Base-by-base conservation (phyloP, 2,329 filamentous ascomycete species). In the Pleomassaria siparia region DNA sequence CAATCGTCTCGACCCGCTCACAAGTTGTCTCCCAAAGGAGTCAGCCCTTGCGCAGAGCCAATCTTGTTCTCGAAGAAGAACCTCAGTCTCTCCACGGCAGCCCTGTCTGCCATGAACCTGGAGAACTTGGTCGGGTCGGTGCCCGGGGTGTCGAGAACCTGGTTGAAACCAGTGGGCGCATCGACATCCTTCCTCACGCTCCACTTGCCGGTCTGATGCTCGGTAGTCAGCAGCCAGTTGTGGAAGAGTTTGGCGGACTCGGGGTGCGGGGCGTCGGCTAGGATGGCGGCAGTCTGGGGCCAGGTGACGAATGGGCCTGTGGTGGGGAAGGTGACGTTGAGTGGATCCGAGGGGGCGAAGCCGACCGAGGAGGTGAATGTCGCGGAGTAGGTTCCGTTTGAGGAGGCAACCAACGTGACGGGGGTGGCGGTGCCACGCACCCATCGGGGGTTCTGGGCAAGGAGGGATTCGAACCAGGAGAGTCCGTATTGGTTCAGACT, bases 191-290 rank as follows among this genome's bases (percentile, higher is more conserved):
- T 51, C 4, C 72, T 65, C 0, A 72, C 67, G 15, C 67, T 69
- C 73, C 72, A 71, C 6, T 52, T 61, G 3, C 63, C 64, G 3
- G 43, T 49, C 56, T 78, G 74, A 39, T 53, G 70, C 45, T 76
- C 76, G 1, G 63, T 47, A 45, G 69, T 75, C 10, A 80, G 59
- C 5, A 80, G 48, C 55, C 62, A 81, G 56, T 70, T 76, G 54
- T 76, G 71, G 8, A 81, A 69, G 21, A 81, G 62, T 64, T 80
- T 81, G 22, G 79, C 76, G 25, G 71, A 71, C 58, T 81, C 77
- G 0, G 76, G 75, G 41, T 77, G 76, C 0, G 75, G 75, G 0
- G 79, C 76, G 24, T 76, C 63, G 44, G 72, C 74, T 24, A 77
- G 64, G 47, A 82, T 81, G 1, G 70, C 79, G 1, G 63, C 76